These are phyloP conservation scores for Bifiguratus adelaidae DNA, from an alignment of 192 early-diverging fungal species.

Conservation along the genomic window DNA sequence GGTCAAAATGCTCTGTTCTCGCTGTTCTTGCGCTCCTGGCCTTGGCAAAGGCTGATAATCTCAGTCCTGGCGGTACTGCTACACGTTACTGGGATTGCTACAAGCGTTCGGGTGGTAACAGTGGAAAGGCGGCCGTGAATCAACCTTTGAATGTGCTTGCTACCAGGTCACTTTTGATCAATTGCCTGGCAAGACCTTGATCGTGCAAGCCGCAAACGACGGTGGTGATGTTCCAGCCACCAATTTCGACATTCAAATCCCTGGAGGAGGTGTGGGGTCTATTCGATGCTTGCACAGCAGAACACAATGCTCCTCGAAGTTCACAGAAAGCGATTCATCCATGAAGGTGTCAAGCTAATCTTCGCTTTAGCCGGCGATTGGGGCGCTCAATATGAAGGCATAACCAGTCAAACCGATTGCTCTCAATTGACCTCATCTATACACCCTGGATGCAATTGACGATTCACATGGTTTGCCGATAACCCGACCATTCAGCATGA, in stretches of 20 bases:
- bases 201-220: constrained; percentile 14
- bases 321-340: too few relatives aligned
- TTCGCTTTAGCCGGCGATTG: constrained; percentile 2
- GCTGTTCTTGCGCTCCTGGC: too few relatives aligned
- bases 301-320: constrained; percentile 7
- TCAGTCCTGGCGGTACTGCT: too few relatives aligned
- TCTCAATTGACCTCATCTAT: too few relatives aligned
- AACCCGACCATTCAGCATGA: too few relatives aligned
- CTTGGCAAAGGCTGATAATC: too few relatives aligned
- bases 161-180: constrained; percentile 10
- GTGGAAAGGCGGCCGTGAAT: constrained; percentile 8
- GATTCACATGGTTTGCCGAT: too few relatives aligned
- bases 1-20: too few relatives aligned
- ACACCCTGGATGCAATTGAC: too few relatives aligned
- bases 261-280: too few relatives aligned
- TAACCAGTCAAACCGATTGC: constrained; percentile 3
- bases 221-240: constrained; percentile 7
- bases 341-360: too few relatives aligned
- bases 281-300: constrained; percentile 12
- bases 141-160: constrained; percentile 10
- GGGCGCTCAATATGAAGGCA: constrained; percentile 10
- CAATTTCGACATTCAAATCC: constrained; percentile 15
- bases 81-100: constrained; percentile 16
- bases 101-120: constrained; percentile 8
- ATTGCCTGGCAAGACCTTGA: constrained; percentile 9